Evolutionary conservation across 1,139 yeast species (phyloP), one percentile per base, ranked within the genome.

Genomic region (Geotrichum candidum): DNA sequence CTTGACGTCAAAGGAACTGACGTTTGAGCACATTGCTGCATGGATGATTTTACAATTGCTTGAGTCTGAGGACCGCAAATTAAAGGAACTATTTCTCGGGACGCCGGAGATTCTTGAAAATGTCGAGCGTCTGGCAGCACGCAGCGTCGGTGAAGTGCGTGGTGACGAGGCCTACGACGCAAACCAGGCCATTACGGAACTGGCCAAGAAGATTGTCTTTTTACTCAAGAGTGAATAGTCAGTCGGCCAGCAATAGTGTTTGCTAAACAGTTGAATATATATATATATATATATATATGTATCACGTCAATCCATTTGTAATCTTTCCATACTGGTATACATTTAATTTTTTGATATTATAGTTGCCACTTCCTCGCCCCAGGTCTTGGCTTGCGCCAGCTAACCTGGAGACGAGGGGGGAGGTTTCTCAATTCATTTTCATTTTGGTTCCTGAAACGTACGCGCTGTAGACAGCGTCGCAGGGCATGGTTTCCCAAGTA

Each of bases 11-110:
- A 88, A 88, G 54, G 94, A 92, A 74, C 88, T 96, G n/a, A 94
- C 98, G 0, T 95, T 95, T 76, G 98, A 94, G 76, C 99, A 94
- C 74, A 94, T 94, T 76, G 97, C 99, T 0, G 83, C 92, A 65
- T 94, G 99, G 99, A 92, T 97, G 59, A 88, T 92, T 68, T 81
- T 94, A 69, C 99, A 94, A 77, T 82, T 94, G 67, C 82, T 95
- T 65, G 99, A 94, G 76, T 86, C 96, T 62, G 90, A 88, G 70
- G 90, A 91, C 72, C 76, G 77, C 58, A 87, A 88, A 64, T 83
- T 94, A n/a, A 66, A 68, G 61, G 68, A 69, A 56, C 67, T 75
- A 64, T 68, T 78, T 63, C 61, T 67, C 64, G 69, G 70, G 41
- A 69, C 75, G 22, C 68, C 73, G 22, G 76, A 75, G 53, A 74